Evolutionary conservation across 2,329 filamentous ascomycete species (phyloP), one percentile per base, ranked within the genome.

Genomic region (Penicillium griseofulvum): DNA sequence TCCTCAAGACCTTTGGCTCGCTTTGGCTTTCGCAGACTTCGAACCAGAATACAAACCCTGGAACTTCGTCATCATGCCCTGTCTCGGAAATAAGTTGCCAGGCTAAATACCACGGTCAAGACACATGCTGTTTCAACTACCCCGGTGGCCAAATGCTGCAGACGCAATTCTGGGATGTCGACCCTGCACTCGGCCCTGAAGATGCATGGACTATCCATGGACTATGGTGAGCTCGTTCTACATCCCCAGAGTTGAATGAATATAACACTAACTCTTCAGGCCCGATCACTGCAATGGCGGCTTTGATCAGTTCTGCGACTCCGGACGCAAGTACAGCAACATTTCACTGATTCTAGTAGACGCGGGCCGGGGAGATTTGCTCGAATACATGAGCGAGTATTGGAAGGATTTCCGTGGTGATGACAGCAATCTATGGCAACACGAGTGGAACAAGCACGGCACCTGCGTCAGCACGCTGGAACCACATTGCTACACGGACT

Each of bases 91-190:
- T 87, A 49, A 87, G 84, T 64, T 90, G 87, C 67, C 82, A 85
- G 54, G 86, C 86, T 66, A 82, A 80, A 6, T 84, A 84, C 3
- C 72, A 74, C 8, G 80, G 83, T n/a, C 70, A 79, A 48, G 79
- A 91, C 65, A 81, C 85, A 7, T 91, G 89, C 76, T 91, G 89
- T 74, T 88, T 90, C 76, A 88, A 88, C 66, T 79, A 83, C 22
- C 88, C 88, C 0, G 85, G 87, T 4, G 89, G 89, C 8, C 83
- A 89, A 58, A 74, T 91, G 42, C 79, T 91, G 5, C 83, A 85
- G 71, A 91, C 89, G 2, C 88, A 91, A 65, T 91, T 91, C 74
- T 91, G 88, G 88, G 88, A 91, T 66, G 82, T 84, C 0, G 69
- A 81, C 55, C 87, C 87, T 1, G 75, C 80, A 1, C 81, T 84